Evolutionary conservation across 345 rosid species (phyloP), one percentile per base, ranked within the genome.

Genomic region (Cochlearia excelsa): DNA sequence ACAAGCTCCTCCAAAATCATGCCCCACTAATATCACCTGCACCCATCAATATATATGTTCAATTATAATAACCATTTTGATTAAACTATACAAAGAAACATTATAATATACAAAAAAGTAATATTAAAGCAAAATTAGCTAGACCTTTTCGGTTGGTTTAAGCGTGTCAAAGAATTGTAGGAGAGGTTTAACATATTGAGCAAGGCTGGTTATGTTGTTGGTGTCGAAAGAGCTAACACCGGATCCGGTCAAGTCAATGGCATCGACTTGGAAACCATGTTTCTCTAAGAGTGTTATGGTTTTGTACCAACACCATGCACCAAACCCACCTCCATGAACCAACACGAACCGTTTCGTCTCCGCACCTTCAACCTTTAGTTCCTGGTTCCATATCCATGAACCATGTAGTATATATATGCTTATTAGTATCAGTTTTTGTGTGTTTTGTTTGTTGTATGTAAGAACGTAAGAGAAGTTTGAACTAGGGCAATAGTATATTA

Each of bases 1-100:
- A 59, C 99, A 89, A 27, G 95, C 78, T 7, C 97, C 99, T 46
- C 99, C 99, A 78, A 93, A 82, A 80, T 93, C 97, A 66, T 93
- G 99, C 6, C 97, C 99, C 31, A 82, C 99, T 82, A 93, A 68
- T 56, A 89, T 80, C 58, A 85, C 95, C 99, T 93, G 74, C 80
- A 73, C 1, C 42, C 26, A 47, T 27, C 7, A 60, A 8, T 46
- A 8, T 2, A 0, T 2, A 7, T 56, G 26, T 10, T 39, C 26
- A 26, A 8, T 16, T 16, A 16, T 5, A 61, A 3, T n/a, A 26
- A 9, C 34, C 44, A 16, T 16, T 16, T 16, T 16, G 23, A 16
- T 16, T 16, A 16, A 16, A 16, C 23, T 16, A 16, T 45, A 34
- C 38, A 46, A 45, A 39, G 1, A 51, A 30, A 23, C 30, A 31